Evolutionary conservation across 2,329 filamentous ascomycete species (phyloP), one percentile per base, ranked within the genome.

Genomic region (Colletotrichum coccodes): DNA sequence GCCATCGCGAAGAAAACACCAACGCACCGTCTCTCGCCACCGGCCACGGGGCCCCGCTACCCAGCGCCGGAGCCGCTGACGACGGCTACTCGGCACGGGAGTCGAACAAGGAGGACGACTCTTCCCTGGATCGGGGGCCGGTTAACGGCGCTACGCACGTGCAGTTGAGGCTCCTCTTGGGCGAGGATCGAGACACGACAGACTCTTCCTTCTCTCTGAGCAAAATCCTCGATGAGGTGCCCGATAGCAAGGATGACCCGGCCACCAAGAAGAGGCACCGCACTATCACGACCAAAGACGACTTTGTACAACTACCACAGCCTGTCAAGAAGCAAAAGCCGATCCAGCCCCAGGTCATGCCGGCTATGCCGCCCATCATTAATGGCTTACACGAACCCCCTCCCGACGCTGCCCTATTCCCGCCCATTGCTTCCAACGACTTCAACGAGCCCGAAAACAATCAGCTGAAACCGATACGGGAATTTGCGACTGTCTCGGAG

Each of bases 271-370:
- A 90, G 77, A 82, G 88, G n/a, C 82, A 81, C 34, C 79, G 84
- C 57, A 78, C 79, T 8, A 76, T 84, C 49, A 79, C 83, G 32
- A 80, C 79, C 64, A 89, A 89, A 71, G 89, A 91, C 65, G 88
- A 91, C 70, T 88, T 90, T 70, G 84, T 90, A 42, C 89, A 91
- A 75, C 80, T 91, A 18, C 89, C 89, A 1, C 88, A 91, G 73
- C 89, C 89, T 3, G 82, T 88, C 54, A 90, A 90, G 81, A 91
- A 90, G 75, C 88, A 89, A 72, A 90, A 89, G 75, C 85, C 89
- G 3, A 81, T 84, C 14, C 85, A 87, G 70, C 85, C 88, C 73
- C 80, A 84, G 6, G 60, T 68, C 26, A 70, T 71, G 63, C 84
- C 79, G 11, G 80, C 86, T 57, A 86, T 89, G 75, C 89, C 89